Percentiles rank a stretch among this genome's conserved stretches.
Conservation (phyloP, 345 rosid genomes). For the Sapria himalayana region DNA sequence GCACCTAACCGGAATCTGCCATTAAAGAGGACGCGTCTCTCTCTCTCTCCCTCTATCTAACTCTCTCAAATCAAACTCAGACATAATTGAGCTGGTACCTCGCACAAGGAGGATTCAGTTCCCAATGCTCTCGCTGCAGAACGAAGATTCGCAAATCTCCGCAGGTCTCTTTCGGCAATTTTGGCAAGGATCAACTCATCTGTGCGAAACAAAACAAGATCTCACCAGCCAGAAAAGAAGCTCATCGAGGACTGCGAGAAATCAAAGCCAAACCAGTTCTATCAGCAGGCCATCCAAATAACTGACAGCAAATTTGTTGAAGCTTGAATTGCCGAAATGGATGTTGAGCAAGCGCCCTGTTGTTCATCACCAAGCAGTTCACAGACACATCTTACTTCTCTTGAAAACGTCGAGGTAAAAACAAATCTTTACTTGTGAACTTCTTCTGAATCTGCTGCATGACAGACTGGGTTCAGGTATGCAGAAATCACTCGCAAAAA, state of each 20-base stretch:
- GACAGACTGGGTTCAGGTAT: slow-evolving; percentile 64
- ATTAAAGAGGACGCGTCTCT: not conserved
- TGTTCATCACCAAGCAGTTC: too few relatives aligned
- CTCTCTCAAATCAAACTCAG: too few relatives aligned
- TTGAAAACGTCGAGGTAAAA: too few relatives aligned
- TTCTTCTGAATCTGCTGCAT: slow-evolving; percentile 46
- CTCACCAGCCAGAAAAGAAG: too few relatives aligned
- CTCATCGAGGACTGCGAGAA: too few relatives aligned
- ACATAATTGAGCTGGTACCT: too few relatives aligned
- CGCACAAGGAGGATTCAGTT: slow-evolving; percentile 21
- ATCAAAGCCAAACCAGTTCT: slow-evolving; percentile 38
- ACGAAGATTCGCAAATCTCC: slow-evolving; percentile 47
- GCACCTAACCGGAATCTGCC: slow-evolving; percentile 52
- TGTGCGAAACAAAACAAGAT: slow-evolving; percentile 9
- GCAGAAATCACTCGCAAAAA: slow-evolving; percentile 57
- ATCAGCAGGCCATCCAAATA: slow-evolving; percentile 74
- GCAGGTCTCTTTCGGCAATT: slow-evolving; percentile 72
- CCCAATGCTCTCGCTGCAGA: slow-evolving; percentile 25
- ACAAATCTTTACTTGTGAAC: slow-evolving; percentile 35
- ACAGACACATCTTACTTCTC: too few relatives aligned
- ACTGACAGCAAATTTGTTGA: slow-evolving; percentile 36
- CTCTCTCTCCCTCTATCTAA: too few relatives aligned
- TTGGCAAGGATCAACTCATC: slow-evolving; percentile 85
- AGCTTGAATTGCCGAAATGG: slow-evolving; percentile 36
- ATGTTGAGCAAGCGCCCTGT: slow-evolving; percentile 41